Base-by-base conservation (phyloP, 768 basidiomycete species). In the Phanerodontia chrysosporium region DNA sequence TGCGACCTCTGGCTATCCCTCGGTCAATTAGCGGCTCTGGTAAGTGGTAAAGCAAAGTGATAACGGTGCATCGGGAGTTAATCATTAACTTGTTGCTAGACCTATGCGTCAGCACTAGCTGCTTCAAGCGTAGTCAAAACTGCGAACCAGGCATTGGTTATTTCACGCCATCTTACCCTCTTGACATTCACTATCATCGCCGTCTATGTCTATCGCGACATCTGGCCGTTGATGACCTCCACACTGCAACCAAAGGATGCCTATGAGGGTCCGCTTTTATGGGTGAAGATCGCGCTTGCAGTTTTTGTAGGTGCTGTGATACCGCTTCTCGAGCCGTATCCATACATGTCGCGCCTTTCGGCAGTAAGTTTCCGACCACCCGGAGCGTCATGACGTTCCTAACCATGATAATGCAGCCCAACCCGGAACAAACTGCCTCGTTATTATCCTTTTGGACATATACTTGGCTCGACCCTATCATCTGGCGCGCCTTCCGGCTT, bases 181-280 rank as follows among this genome's bases (percentile, higher is more conserved):
- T 48, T 56, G n/a, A 69, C 63, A 7, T 51, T 60, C 13, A 25
- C 54, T 14, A 27, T 49, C 9, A 49, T 25, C 10, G 52, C 57
- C 21, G 18, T 51, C 10, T 78, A 70, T 61, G 65, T 66, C 22
- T 75, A 74, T 58, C 65, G 75, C 30, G 58, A 66, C 35, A 35
- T 79, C 14, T 77, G 67, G 64, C 77, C 77, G 4, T 62, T 78
- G 5, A 64, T 68, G 35, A 76, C 75, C 1, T 72, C 66, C 62
- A 61, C 68, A 29, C 63, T 73, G 13, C 30, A 32, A n/a, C 75
- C 77, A 12, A 54, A 66, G 22, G 77, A 78, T 58, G 67, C 65
- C 27, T 64, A 65, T 5, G 65, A 65, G 27, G 66, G 72, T 25
- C 61, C 57, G 56, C 35, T 73, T 36, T 72, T 75, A 4, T 78